These are phyloP conservation scores for Candida namnaoensis DNA, from an alignment of 805 yeast species.

Conservation along the genomic window DNA sequence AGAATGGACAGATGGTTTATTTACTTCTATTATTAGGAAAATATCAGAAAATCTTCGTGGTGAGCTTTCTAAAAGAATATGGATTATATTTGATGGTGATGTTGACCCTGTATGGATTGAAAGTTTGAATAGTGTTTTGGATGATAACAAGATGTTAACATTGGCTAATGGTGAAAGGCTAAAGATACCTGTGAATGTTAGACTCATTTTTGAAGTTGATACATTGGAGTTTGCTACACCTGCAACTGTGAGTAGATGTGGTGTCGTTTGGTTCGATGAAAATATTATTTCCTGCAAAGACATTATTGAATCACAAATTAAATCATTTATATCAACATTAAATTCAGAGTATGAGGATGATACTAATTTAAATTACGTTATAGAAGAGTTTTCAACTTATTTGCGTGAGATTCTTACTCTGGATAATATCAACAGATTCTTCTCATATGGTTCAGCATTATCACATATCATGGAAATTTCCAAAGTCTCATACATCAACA, in stretches of 20 bases:
- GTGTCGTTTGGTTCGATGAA: conserved; percentile 68
- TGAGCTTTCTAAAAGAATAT: conserved; percentile 43
- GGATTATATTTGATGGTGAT: conserved; percentile 90
- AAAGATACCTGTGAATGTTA: conserved; percentile 51
- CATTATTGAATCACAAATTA: conserved; percentile 15
- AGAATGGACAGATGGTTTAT: conserved; percentile 89
- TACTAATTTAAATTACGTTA: not conserved
- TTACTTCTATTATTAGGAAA: conserved; percentile 58
- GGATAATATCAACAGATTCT: not conserved
- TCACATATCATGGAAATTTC: conserved; percentile 5
- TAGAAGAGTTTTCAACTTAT: too few relatives aligned
- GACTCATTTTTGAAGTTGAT: conserved; percentile 72
- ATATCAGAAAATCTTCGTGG: conserved; percentile 49
- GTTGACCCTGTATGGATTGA: conserved; percentile 94
- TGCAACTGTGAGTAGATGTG: conserved; percentile 91
- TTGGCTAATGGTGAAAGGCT: conserved; percentile 87
- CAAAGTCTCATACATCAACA: conserved; percentile 1
- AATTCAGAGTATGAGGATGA: conserved; percentile 3
- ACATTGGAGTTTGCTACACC: conserved; percentile 63
- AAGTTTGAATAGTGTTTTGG: conserved; percentile 80
- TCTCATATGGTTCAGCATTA: not conserved
- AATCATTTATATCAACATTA: not conserved
- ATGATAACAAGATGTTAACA: conserved; percentile 76
- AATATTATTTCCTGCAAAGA: conserved; percentile 14
- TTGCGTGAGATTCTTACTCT: too few relatives aligned